A percentile compares a stretch with the other conserved stretches of the same genome.
phyloP scores from a whole-genome alignment of 2,329 filamentous ascomycete genomes.

The Diplodia scrobiculata region DNA sequence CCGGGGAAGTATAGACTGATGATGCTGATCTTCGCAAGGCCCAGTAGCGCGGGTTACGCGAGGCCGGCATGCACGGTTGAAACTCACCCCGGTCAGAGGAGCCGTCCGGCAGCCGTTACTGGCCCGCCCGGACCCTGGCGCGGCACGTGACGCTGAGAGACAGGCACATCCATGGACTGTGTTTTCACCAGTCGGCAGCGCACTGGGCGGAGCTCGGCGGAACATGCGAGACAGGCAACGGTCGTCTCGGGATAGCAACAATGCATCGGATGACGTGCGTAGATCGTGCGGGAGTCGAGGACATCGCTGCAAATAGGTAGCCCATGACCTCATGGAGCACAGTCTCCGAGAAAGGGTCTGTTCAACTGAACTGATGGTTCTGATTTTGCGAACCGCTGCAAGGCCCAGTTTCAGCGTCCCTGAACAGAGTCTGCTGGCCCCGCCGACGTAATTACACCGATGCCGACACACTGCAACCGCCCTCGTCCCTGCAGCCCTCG shows the following conservation, averaged over 20 bases:
- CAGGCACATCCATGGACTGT: slow-evolving; percentile 16
- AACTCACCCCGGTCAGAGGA: slow-evolving; percentile 26
- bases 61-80: slow-evolving; percentile 25
- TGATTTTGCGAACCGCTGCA: slow-evolving; percentile 11
- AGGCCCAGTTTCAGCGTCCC: slow-evolving; percentile 21
- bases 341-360: slow-evolving; percentile 7
- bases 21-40: slow-evolving; percentile 20
- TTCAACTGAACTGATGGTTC: background rate
- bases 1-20: slow-evolving; percentile 5
- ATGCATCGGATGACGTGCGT: slow-evolving; percentile 20
- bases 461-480: slow-evolving; percentile 17
- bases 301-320: background rate
- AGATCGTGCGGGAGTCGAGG: slow-evolving; percentile 19
- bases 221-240: slow-evolving; percentile 22
- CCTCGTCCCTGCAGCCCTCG: slow-evolving; percentile 18
- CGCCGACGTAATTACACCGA: slow-evolving; percentile 19
- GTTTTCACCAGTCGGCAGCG: background rate
- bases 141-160: background rate
- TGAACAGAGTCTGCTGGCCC: slow-evolving; percentile 17
- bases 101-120: slow-evolving; percentile 12
- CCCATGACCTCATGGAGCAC: slow-evolving; percentile 19
- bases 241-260: slow-evolving; percentile 15
- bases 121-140: slow-evolving; percentile 7
- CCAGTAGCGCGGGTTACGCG: slow-evolving; percentile 19
- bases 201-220: slow-evolving; percentile 17